A percentile compares a stretch with the other conserved stretches of the same genome.
Conservation (phyloP, 352 stramenopile species). For the Pythium guiyangense region DNA sequence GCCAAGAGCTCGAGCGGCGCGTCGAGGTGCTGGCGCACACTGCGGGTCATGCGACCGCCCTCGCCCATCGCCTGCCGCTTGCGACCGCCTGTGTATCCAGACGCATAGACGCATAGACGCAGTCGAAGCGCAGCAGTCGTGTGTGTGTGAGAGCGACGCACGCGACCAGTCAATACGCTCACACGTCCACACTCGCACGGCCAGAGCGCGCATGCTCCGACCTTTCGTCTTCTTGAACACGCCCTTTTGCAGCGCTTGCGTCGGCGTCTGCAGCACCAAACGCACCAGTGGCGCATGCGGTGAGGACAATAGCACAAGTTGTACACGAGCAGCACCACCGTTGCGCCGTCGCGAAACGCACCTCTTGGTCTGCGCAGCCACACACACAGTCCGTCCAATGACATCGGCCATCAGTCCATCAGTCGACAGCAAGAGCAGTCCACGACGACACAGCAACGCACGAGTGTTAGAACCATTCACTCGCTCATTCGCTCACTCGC, state of each 20-base stretch:
- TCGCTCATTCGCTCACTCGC: too few relatives aligned
- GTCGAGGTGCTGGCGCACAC: too few relatives aligned
- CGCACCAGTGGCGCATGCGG: background rate
- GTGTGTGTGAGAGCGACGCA: background rate
- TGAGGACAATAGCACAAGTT: background rate
- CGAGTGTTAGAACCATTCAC: too few relatives aligned
- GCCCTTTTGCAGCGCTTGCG: too few relatives aligned
- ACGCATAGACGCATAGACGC: background rate
- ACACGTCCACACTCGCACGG: too few relatives aligned
- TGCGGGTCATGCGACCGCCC: slow-evolving; percentile 67
- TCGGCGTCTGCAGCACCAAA: slow-evolving; percentile 34
- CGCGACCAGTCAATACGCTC: slow-evolving; percentile 74
- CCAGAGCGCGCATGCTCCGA: too few relatives aligned
- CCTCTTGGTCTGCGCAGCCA: slow-evolving; percentile 64
- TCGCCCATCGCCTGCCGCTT: slow-evolving; percentile 49
- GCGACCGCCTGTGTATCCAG: slow-evolving; percentile 36
- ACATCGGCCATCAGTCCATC: background rate
- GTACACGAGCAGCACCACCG: background rate
- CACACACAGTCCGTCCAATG: too few relatives aligned
- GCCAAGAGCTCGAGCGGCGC: slow-evolving; percentile 65
- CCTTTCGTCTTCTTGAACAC: too few relatives aligned
- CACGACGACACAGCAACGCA: background rate
- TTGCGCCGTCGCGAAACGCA: slow-evolving; percentile 9
- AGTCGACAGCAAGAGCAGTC: background rate
- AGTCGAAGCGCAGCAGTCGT: background rate